These are phyloP conservation scores for Ziziphus jujuba DNA, from an alignment of 306 rosid genomes.

Conservation along the genomic window DNA sequence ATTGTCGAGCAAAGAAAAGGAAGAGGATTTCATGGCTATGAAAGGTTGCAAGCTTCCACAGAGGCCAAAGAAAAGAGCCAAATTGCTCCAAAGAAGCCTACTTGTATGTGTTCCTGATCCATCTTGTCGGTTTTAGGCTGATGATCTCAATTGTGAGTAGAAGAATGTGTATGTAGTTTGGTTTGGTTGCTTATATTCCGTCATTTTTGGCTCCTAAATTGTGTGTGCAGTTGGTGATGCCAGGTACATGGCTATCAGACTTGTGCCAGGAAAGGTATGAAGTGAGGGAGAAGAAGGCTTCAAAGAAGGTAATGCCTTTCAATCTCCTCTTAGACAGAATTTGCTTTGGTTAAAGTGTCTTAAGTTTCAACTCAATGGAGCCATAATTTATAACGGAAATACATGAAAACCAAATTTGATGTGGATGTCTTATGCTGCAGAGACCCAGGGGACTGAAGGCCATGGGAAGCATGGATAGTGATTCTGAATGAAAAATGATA, in stretches of 20 bases:
- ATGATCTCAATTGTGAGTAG: not conserved
- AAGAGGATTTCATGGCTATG: conserved; percentile 68
- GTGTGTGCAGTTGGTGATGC: conserved; percentile 52
- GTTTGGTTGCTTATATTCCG: not conserved
- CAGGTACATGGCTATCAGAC: conserved; percentile 61
- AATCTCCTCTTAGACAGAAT: not conserved
- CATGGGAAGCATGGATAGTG: conserved; percentile 62
- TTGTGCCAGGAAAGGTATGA: conserved; percentile 64
- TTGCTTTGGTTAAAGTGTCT: conserved; percentile 4
- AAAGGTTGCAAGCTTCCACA: conserved; percentile 67
- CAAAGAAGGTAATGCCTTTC: conserved; percentile 46
- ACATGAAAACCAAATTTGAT: not conserved
- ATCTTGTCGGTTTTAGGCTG: not conserved
- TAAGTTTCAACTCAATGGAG: conserved; percentile 5
- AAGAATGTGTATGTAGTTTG: not conserved
- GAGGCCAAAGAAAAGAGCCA: conserved; percentile 60
- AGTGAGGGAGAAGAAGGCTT: conserved; percentile 62
- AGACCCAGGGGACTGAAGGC: conserved; percentile 66
- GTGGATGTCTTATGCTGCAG: conserved; percentile 32
- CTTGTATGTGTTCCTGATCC: conserved; percentile 30
- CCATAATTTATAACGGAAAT: too few relatives aligned
- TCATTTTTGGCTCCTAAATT: not conserved
- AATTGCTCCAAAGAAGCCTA: conserved; percentile 49
- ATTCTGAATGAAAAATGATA: conserved; percentile 41
- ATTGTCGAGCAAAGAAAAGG: conserved; percentile 57